Base-by-base conservation (phyloP, 345 rosid genomes). In the Corchorus olitorius region DNA sequence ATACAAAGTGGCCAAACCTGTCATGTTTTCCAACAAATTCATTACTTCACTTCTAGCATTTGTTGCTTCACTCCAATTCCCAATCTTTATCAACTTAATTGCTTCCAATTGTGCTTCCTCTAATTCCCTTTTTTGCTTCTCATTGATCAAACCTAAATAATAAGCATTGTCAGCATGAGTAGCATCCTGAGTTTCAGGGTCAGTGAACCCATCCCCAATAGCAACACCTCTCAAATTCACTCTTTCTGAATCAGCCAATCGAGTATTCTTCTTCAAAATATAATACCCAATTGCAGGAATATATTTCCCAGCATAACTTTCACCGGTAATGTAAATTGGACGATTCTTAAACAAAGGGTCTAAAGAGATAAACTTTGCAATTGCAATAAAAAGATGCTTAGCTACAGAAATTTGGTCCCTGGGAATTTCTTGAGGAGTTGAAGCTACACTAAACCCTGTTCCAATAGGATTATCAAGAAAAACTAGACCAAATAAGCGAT, bases 391-490 rank as follows among this genome's bases (percentile, higher is more conserved):
- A 0, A 93, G 88, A 73, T 93, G 98, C 76, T 89, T 76, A 0
- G 93, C 92, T 5, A 89, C 87, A 5, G 86, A 49, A 5, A 13
- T 33, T 64, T 92, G 97, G 61, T 89, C 84, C 55, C 46, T 84
- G 0, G 97, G 97, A 34, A 92, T 90, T 65, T 92, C 91, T 53
- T 82, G 75, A 9, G 83, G 73, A 0, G 84, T 76, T 34, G 90
- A 84, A 4, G 96, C 97, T 33, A 92, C 48, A 78, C 96, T 94
- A 78, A 94, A 87, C 12, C 97, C 98, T 0, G 82, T 81, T 69
- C 96, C 98, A 17, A 92, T 91, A 0, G 98, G 98, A 75, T 86
- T 92, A 74, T 94, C 97, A 45, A 92, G 72, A 39, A 94, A 92
- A 61, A 92, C 78, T 33, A 92, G 79, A 66, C 96, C 97, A 67